These are phyloP conservation scores for Przewalskia tangutica DNA, from an alignment of 257 asterid species.

Conservation along the genomic window DNA sequence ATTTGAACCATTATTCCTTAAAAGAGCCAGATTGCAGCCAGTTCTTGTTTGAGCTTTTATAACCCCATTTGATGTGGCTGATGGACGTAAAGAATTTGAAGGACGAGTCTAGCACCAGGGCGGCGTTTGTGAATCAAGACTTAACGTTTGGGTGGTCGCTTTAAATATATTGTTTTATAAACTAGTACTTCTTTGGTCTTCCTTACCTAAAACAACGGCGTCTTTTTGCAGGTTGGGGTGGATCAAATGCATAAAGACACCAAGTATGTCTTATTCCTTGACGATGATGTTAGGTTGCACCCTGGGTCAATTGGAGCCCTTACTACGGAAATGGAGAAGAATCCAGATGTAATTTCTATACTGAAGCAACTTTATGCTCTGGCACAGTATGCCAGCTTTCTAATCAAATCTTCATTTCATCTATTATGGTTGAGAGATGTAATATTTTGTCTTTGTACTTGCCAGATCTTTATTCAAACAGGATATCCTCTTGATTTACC, in stretches of 20 bases:
- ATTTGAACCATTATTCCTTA: background rate
- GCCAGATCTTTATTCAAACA: conserved; percentile 96
- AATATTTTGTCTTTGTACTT: conserved; percentile 8
- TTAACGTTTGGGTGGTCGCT: background rate
- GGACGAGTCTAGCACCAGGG: background rate
- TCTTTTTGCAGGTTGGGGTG: conserved; percentile 68
- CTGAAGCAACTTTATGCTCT: background rate
- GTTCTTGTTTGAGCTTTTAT: background rate
- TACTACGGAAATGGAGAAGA: conserved; percentile 84
- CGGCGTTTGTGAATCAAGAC: background rate
- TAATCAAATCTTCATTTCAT: conserved; percentile 2
- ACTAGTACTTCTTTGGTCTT: background rate
- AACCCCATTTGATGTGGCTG: background rate
- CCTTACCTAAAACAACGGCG: background rate
- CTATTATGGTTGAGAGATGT: conserved; percentile 4
- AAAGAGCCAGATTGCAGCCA: background rate
- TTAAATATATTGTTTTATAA: background rate
- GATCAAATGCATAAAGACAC: conserved; percentile 88
- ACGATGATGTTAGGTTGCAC: conserved; percentile 96
- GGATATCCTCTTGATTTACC: conserved; percentile 99
- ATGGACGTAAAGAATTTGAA: background rate
- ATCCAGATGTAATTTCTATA: conserved; percentile 57
- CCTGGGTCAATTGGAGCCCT: conserved; percentile 99
- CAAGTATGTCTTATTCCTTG: conserved; percentile 88
- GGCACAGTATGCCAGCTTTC: background rate